phyloP scores from a whole-genome alignment of 257 asterid species.

The Solanum tacnaense region DNA sequence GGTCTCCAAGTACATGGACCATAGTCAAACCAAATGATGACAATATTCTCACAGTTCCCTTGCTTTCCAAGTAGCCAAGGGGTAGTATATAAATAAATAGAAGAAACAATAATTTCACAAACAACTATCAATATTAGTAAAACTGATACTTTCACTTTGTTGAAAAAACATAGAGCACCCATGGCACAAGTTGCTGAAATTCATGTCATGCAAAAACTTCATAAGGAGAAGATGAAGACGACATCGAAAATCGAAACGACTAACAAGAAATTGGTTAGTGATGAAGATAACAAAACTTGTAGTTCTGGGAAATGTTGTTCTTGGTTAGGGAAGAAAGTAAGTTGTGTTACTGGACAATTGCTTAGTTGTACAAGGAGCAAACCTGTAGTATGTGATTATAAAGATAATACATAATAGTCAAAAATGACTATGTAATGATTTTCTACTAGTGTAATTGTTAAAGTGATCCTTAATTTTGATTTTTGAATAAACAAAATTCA shows the following conservation, averaged over 20 bases:
- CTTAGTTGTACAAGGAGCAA: not conserved
- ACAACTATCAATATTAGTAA: not conserved
- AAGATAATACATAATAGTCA: too few relatives aligned
- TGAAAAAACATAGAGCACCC: not conserved
- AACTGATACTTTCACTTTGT: not conserved
- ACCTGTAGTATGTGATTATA: too few relatives aligned
- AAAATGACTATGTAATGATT: too few relatives aligned
- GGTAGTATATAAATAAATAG: not conserved
- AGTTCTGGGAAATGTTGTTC: not conserved
- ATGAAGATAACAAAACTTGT: not conserved
- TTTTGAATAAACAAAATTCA: too few relatives aligned
- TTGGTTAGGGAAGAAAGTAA: not conserved
- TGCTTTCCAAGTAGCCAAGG: not conserved
- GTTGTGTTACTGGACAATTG: not conserved
- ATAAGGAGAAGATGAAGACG: not conserved
- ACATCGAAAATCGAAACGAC: not conserved
- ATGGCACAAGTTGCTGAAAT: not conserved
- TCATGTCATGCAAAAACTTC: not conserved
- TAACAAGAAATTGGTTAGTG: not conserved
- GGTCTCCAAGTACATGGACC: not conserved
- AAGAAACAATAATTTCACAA: not conserved
- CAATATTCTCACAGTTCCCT: not conserved
- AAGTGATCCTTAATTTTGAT: too few relatives aligned
- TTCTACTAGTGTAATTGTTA: too few relatives aligned
- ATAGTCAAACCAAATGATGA: not conserved